Conservation (phyloP, 495 filamentous ascomycete species). For the Extremus antarcticus region DNA sequence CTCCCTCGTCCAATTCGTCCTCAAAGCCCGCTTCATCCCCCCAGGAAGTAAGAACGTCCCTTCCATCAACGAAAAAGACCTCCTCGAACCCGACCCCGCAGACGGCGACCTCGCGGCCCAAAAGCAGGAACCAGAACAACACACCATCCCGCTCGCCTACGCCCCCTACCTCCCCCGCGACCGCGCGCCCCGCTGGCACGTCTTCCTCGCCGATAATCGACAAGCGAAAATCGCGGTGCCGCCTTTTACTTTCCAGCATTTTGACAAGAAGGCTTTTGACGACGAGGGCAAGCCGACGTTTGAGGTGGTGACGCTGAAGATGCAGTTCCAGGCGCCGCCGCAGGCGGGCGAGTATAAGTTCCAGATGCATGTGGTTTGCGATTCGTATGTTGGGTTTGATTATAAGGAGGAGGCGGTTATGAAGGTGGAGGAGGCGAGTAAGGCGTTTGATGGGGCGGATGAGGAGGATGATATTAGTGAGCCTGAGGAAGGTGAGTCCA, state of each 20-base stretch:
- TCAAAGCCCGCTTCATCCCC: slow-evolving; percentile 90
- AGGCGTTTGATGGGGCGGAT: slow-evolving; percentile 65
- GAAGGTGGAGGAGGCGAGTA: slow-evolving; percentile 78
- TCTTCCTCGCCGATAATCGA: slow-evolving; percentile 87
- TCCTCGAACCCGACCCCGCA: slow-evolving; percentile 84
- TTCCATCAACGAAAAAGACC: slow-evolving; percentile 58
- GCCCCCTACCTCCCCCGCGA: slow-evolving; percentile 85
- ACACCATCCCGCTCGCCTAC: slow-evolving; percentile 66
- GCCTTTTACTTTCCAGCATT: slow-evolving; percentile 79
- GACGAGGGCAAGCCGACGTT: slow-evolving; percentile 65
- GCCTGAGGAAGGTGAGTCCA: slow-evolving; percentile 78
- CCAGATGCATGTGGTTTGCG: slow-evolving; percentile 80
- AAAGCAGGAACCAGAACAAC: slow-evolving; percentile 41
- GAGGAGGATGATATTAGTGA: slow-evolving; percentile 66
- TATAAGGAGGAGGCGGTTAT: slow-evolving; percentile 78
- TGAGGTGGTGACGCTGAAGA: slow-evolving; percentile 87
- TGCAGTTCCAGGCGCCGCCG: slow-evolving; percentile 93
- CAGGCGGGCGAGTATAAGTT: slow-evolving; percentile 88
- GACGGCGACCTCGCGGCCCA: slow-evolving; percentile 81
- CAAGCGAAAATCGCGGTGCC: slow-evolving; percentile 91
- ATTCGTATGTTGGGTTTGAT: slow-evolving; percentile 90
- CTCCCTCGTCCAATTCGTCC: slow-evolving; percentile 82
- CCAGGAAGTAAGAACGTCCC: slow-evolving; percentile 59
- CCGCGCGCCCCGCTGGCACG: slow-evolving; percentile 79
- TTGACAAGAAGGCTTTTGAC: slow-evolving; percentile 73